These are phyloP conservation scores for Aspergillus kassunensis DNA, from an alignment of 495 filamentous ascomycete genomes.

Conservation along the genomic window DNA sequence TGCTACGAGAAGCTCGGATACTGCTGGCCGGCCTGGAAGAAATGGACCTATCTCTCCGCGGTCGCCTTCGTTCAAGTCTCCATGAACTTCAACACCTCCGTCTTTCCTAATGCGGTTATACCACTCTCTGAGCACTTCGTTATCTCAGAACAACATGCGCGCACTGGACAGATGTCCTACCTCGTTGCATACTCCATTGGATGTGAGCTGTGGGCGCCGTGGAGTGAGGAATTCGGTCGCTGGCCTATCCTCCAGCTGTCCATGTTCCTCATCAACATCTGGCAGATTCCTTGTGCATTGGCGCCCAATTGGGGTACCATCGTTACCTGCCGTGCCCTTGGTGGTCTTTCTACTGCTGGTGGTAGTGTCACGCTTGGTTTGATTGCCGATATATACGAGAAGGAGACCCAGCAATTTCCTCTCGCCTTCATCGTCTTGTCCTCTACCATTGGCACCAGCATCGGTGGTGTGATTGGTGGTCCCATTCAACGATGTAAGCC, in stretches of 20 bases:
- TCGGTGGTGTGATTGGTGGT: conserved; percentile 76
- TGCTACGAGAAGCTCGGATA: conserved; percentile 63
- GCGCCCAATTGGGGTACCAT: conserved; percentile 65
- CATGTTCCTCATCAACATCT: conserved; percentile 68
- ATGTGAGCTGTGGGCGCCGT: conserved; percentile 77
- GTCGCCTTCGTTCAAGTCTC: conserved; percentile 73
- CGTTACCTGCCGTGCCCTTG: conserved; percentile 57
- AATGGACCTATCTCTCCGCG: conserved; percentile 67
- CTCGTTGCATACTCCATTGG: conserved; percentile 71
- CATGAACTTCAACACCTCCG: conserved; percentile 64
- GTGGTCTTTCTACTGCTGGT: conserved; percentile 58
- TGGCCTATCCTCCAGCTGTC: conserved; percentile 66
- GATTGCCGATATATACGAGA: conserved; percentile 71
- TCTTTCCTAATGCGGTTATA: conserved; percentile 39
- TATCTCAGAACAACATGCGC: conserved; percentile 59
- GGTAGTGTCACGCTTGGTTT: conserved; percentile 77
- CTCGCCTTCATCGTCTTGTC: conserved; percentile 72
- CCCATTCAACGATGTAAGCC: conserved; percentile 56
- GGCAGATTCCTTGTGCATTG: conserved; percentile 63
- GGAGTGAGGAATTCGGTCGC: conserved; percentile 73
- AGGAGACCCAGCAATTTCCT: conserved; percentile 59
- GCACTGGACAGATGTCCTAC: conserved; percentile 64
- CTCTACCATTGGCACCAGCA: conserved; percentile 66
- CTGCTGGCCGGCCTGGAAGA: conserved; percentile 60
- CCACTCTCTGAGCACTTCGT: conserved; percentile 57